Conservation (phyloP, 495 filamentous ascomycete species). For the Elasticomyces elasticus region DNA sequence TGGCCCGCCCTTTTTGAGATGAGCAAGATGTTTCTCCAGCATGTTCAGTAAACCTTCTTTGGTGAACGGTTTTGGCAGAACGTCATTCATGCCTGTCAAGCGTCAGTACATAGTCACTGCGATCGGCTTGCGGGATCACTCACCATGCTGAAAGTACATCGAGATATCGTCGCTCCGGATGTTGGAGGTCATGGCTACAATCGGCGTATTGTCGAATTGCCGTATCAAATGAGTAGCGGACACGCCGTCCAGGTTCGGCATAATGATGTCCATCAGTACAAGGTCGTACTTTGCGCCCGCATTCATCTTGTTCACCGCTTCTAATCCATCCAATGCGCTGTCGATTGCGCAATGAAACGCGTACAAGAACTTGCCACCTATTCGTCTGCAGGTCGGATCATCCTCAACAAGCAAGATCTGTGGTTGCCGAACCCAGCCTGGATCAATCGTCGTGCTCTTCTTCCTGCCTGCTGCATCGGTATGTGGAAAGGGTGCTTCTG, state of each 20-base stretch:
- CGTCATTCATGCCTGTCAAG: constrained; percentile 87
- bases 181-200: constrained; percentile 98
- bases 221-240: constrained; percentile 90
- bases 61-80: constrained; percentile 93
- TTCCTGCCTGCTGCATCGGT: constrained; percentile 48
- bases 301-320: constrained; percentile 89
- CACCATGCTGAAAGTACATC: constrained; percentile 95
- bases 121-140: constrained; percentile 22
- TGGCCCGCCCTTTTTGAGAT: constrained; percentile 48
- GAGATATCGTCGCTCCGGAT: constrained; percentile 94
- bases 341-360: constrained; percentile 84
- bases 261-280: constrained; percentile 98
- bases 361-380: constrained; percentile 88
- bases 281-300: constrained; percentile 75
- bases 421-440: constrained; percentile 72
- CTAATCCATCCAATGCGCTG: constrained; percentile 80
- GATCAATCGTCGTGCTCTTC: constrained; percentile 59
- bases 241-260: constrained; percentile 92
- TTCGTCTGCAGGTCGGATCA: constrained; percentile 84
- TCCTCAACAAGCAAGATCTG: constrained; percentile 90
- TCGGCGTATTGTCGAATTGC: constrained; percentile 77
- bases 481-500: constrained; percentile 28
- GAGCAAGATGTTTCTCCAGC: constrained; percentile 77
- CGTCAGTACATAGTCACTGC: background rate
- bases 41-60: constrained; percentile 87